phyloP scores from a whole-genome alignment of 2,329 filamentous ascomycete species.

The Myriosclerotinia curreyana region DNA sequence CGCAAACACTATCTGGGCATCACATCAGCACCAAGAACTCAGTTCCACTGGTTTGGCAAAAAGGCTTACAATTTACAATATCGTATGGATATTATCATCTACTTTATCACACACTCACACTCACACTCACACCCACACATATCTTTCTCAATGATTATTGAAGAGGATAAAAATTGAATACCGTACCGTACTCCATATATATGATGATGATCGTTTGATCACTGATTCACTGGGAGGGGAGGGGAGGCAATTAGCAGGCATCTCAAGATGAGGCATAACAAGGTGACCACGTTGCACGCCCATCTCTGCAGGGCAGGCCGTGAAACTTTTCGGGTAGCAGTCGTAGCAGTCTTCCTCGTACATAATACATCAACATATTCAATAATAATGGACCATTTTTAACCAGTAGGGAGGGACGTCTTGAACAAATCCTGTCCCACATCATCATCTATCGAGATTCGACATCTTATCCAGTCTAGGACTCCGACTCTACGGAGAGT shows the following conservation, averaged over 20 bases:
- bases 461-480: no score
- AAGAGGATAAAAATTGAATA: neutral
- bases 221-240: no score
- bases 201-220: neutral
- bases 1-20: constrained; percentile 13
- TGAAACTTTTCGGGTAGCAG: constrained; percentile 24
- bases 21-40: constrained; percentile 8
- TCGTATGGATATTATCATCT: neutral
- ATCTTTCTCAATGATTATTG: neutral
- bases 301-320: constrained; percentile 27
- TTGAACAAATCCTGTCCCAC: constrained; percentile 2
- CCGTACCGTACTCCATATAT: no score
- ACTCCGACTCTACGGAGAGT: no score
- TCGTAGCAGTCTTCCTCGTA: constrained; percentile 11
- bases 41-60: constrained; percentile 1
- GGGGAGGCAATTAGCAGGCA: neutral
- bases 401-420: constrained; percentile 1
- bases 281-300: constrained; percentile 38
- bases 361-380: constrained; percentile 8
- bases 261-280: constrained; percentile 30
- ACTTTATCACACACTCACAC: no score
- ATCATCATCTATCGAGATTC: constrained; percentile 11
- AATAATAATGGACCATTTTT: neutral
- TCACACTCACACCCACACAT: no score
- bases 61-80: neutral